These are phyloP conservation scores for Porogramme epimiltina DNA, from an alignment of 1,284 basidiomycete species.

Conservation along the genomic window DNA sequence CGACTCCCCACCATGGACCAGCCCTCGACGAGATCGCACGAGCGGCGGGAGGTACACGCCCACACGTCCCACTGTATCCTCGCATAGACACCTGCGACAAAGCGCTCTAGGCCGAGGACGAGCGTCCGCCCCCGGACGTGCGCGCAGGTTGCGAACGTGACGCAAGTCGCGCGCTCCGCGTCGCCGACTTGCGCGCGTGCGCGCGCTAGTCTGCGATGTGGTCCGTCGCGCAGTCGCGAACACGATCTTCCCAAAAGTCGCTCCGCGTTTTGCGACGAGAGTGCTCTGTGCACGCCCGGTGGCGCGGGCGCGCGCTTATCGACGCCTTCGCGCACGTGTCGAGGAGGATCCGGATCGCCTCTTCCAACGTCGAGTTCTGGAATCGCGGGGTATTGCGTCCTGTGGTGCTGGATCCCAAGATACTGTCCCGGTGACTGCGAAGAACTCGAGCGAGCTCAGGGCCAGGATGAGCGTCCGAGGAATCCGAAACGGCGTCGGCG, in stretches of 20 bases:
- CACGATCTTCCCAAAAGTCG: neutral
- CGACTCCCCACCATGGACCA: too few relatives aligned
- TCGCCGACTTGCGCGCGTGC: neutral
- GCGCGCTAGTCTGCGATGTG: constrained; percentile 1
- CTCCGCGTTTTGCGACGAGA: too few relatives aligned
- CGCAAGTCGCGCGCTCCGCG: neutral
- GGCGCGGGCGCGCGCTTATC: too few relatives aligned
- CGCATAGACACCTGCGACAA: neutral
- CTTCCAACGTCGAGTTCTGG: too few relatives aligned
- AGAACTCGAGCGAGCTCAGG: neutral
- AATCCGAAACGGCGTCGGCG: neutral
- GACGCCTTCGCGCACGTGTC: too few relatives aligned
- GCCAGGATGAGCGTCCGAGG: neutral
- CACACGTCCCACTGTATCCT: too few relatives aligned
- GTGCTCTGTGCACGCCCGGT: too few relatives aligned
- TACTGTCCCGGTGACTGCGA: neutral
- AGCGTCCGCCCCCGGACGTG: neutral
- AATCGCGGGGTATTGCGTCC: too few relatives aligned
- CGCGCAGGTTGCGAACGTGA: constrained; percentile 1
- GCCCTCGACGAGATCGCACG: too few relatives aligned
- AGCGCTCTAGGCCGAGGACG: constrained; percentile 5
- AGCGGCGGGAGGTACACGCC: too few relatives aligned
- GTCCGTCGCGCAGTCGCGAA: constrained; percentile 1
- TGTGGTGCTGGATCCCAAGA: too few relatives aligned
- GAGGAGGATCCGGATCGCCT: too few relatives aligned